Base-by-base conservation (phyloP, 1,284 basidiomycete genomes). In the Hymenochaete sp. region DNA sequence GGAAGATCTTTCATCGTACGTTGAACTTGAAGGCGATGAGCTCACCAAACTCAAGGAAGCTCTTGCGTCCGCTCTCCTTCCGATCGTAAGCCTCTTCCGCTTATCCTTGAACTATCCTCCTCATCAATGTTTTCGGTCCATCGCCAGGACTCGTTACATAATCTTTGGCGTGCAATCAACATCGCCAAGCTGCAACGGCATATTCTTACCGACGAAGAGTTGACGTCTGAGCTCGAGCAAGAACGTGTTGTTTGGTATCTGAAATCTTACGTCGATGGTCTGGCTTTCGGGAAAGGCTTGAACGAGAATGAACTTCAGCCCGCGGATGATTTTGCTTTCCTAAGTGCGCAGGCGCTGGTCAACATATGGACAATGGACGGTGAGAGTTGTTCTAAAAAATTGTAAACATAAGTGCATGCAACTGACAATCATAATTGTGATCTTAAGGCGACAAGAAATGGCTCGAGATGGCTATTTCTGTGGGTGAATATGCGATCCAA, bases 241-340 rank as follows among this genome's bases (percentile, higher is more conserved):
- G 56, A 60, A 6, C 69, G 73, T 13, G 77, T 72, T 9, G 54
- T 64, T 21, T 58, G 69, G 27, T 87, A 81, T 57, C 60, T 72
- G 7, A 62, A 68, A 47, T 68, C 73, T 38, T 92, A 91, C 56
- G 60, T 80, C 25, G 66, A 74, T 2, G 82, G 72, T 6, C 70
- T 93, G 11, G 64, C 71, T 13, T 65, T 89, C 2, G 89, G 86
- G 36, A 63, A 66, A 41, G 66, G 72, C 43, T 69, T 93, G 16
- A 75, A 82, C 1, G 62, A 71, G 3, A 87, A 86, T 0, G 91
- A 95, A 55, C 69, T 92, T 37, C 92, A 95, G 56, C 87, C 84
- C 13, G 85, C 79, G 2, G 92, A 95, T 56, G 92, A 93, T 55
- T 70, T 93, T 24, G 82, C 73, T 7, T 68, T 93, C 21, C 67